Evolutionary conservation across 345 rosid species (phyloP).

Genomic region (Erucastrum elatum): DNA sequence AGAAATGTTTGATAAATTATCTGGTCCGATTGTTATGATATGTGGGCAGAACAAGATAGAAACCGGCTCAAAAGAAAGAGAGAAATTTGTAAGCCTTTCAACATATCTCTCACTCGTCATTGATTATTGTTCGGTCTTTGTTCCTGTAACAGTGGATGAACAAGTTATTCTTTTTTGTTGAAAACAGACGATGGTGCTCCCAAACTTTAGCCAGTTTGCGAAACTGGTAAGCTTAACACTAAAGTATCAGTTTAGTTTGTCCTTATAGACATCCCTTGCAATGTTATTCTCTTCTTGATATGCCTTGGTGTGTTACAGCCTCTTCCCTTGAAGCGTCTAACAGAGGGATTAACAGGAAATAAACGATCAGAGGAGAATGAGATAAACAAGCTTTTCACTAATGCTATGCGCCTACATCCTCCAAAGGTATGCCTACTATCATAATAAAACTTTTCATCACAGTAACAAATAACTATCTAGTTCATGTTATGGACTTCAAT

Average conservation of each 20-base stretch:
- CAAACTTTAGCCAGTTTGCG: conserved; percentile 69
- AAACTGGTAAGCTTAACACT: conserved; percentile 67
- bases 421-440: conserved; percentile 60
- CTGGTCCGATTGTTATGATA: conserved; percentile 80
- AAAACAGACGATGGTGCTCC: conserved; percentile 86
- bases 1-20: conserved; percentile 67
- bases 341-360: conserved; percentile 67
- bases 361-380: conserved; percentile 62
- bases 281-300: conserved; percentile 13
- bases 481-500: background rate
- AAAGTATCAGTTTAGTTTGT: conserved; percentile 7
- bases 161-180: conserved; percentile 17
- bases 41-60: conserved; percentile 89
- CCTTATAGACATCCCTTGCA: background rate
- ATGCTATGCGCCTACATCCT: conserved; percentile 63
- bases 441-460: background rate
- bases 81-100: conserved; percentile 72
- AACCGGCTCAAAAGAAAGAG: conserved; percentile 76
- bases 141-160: conserved; percentile 13
- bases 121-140: conserved; percentile 12
- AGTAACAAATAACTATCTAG: background rate
- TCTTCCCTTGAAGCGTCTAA: conserved; percentile 70
- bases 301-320: conserved; percentile 57
- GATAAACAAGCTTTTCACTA: conserved; percentile 72
- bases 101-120: conserved; percentile 3